Evolutionary conservation across 192 early-diverging fungal genomes (phyloP).

Genomic region (Coemansia sp.): DNA sequence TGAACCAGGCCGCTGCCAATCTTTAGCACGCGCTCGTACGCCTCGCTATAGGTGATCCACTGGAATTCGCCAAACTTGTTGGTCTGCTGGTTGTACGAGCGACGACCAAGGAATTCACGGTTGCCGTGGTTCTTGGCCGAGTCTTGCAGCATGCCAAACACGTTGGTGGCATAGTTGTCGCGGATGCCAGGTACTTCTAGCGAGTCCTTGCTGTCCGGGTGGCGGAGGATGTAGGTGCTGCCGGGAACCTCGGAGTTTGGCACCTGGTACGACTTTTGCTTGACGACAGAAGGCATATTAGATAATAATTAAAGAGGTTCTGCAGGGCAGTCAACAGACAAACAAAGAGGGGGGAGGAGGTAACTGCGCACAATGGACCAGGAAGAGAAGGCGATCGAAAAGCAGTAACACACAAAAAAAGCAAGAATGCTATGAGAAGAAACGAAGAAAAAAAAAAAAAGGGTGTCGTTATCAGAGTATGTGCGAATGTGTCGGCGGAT

Average conservation of each 20-base stretch:
- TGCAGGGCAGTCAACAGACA: neutral
- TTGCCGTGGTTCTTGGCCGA: constrained; percentile 61
- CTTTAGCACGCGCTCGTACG: constrained; percentile 62
- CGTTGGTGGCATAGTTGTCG: constrained; percentile 40
- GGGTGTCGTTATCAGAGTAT: neutral
- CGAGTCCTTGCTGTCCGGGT: constrained; percentile 44
- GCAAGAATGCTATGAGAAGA: neutral
- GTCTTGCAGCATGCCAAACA: constrained; percentile 47
- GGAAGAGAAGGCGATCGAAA: neutral
- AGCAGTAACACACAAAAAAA: constrained; percentile 5
- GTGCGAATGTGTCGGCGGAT: neutral
- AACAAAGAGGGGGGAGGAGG: neutral
- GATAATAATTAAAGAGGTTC: neutral
- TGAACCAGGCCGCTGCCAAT: constrained; percentile 75
- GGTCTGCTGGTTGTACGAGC: constrained; percentile 62
- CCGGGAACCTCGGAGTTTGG: constrained; percentile 53
- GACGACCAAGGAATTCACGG: constrained; percentile 68
- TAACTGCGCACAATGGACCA: too few species aligned
- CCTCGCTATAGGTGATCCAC: constrained; percentile 75
- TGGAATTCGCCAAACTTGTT: constrained; percentile 68
- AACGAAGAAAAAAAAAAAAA: neutral
- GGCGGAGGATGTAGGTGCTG: constrained; percentile 50
- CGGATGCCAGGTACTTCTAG: constrained; percentile 23
- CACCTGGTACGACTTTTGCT: constrained; percentile 53
- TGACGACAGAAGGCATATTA: constrained; percentile 21